Percentiles rank a stretch among this genome's conserved stretches.
Evolutionary conservation across 2,329 filamentous ascomycete genomes (phyloP).

Genomic region (Cladosporium halotolerans): DNA sequence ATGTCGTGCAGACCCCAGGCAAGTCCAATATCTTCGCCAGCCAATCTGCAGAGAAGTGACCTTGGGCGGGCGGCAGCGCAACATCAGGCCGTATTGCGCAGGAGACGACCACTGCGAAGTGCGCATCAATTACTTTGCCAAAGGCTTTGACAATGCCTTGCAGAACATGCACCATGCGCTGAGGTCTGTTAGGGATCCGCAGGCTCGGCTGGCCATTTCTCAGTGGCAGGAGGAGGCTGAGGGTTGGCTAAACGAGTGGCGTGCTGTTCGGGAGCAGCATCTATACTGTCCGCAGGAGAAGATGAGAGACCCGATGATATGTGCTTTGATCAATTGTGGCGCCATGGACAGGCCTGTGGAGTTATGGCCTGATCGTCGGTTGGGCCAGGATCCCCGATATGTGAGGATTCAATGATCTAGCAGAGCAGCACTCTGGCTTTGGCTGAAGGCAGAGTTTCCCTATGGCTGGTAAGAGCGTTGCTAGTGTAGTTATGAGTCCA

Average conservation of each 20-base stretch:
- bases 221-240: neutral
- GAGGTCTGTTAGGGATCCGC: neutral
- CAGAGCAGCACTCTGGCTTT: too few species aligned
- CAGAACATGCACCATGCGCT: neutral
- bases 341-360: neutral
- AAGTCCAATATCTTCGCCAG: neutral
- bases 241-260: neutral
- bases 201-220: neutral
- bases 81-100: neutral
- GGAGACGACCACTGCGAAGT: neutral
- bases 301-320: neutral
- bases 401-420: neutral
- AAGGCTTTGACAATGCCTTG: neutral
- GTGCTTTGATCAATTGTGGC: neutral
- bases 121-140: neutral
- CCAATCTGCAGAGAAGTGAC: neutral
- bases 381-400: neutral
- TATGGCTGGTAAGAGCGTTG: too few species aligned
- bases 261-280: neutral
- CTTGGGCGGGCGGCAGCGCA: neutral
- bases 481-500: too few species aligned
- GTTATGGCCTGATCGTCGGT: neutral
- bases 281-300: neutral
- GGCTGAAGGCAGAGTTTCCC: too few species aligned
- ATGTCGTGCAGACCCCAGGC: neutral